phyloP scores from a whole-genome alignment of 805 yeast species.

The Starmerella kuoi region DNA sequence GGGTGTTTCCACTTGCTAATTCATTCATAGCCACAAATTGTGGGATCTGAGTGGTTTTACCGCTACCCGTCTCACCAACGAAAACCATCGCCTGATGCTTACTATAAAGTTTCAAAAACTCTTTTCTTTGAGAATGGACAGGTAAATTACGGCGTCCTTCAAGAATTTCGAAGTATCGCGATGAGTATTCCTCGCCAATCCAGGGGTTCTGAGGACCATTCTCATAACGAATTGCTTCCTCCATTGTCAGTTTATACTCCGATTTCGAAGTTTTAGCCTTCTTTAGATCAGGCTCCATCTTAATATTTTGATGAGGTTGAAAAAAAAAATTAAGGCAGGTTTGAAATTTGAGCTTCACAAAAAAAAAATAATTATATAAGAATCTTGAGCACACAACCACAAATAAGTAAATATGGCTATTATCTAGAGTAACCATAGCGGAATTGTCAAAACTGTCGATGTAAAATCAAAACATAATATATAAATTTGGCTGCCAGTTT shows the following conservation, averaged over 20 bases:
- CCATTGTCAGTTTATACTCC: constrained; percentile 26
- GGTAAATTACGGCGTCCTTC: constrained; percentile 76
- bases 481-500: too few relatives aligned
- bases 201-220: constrained; percentile 59
- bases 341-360: too few relatives aligned
- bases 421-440: too few relatives aligned
- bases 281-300: constrained; percentile 14
- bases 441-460: too few relatives aligned
- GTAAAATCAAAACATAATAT: too few relatives aligned
- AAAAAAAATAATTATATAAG: too few relatives aligned
- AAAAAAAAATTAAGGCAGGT: neutral
- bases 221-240: constrained; percentile 29
- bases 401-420: too few relatives aligned
- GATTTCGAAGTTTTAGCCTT: constrained; percentile 16
- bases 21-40: constrained; percentile 90
- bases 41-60: constrained; percentile 97
- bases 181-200: constrained; percentile 51
- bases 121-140: constrained; percentile 84
- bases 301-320: constrained; percentile 3
- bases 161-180: constrained; percentile 65
- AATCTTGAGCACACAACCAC: too few relatives aligned
- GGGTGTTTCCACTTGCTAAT: constrained; percentile 64
- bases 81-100: constrained; percentile 88
- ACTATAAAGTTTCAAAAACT: constrained; percentile 75
- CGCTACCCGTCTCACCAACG: constrained; percentile 98